Evolutionary conservation across 768 basidiomycete species (phyloP).

Genomic region (Amanita molliuscula): DNA sequence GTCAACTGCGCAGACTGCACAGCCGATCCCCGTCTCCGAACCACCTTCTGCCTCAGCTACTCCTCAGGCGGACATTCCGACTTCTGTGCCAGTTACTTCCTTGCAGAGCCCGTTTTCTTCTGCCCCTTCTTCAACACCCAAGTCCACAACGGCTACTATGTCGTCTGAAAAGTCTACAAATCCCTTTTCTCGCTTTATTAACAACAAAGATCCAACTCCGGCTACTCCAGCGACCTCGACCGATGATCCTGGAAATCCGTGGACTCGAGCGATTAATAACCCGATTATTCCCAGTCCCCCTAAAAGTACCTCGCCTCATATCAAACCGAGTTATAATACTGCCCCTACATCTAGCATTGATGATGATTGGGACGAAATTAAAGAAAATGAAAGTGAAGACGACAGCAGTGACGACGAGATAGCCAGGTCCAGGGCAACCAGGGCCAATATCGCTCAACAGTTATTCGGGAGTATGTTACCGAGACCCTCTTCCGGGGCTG

Average conservation of each 20-base stretch:
- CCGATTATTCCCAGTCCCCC: constrained; percentile 26
- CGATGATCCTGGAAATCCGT: constrained; percentile 62
- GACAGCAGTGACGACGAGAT: constrained; percentile 78
- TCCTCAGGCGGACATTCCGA: constrained; percentile 18
- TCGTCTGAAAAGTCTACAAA: constrained; percentile 53
- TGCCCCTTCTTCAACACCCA: constrained; percentile 18
- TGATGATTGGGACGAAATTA: constrained; percentile 81
- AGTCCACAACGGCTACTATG: constrained; percentile 15
- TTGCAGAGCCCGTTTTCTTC: constrained; percentile 20
- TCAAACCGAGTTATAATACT: constrained; percentile 51
- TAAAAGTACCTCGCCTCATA: constrained; percentile 44
- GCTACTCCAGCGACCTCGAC: constrained; percentile 19
- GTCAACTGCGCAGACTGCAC: constrained; percentile 15
- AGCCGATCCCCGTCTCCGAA: constrained; percentile 22
- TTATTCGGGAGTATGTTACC: constrained; percentile 70
- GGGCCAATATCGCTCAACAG: constrained; percentile 65
- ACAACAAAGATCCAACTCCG: constrained; percentile 27
- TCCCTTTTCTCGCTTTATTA: constrained; percentile 67
- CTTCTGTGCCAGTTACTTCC: constrained; percentile 22
- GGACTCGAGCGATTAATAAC: constrained; percentile 30
- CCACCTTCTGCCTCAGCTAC: constrained; percentile 26
- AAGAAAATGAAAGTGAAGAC: constrained; percentile 58
- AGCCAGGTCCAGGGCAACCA: constrained; percentile 47
- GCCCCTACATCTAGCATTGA: constrained; percentile 33
- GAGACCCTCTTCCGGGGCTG: constrained; percentile 46